Evolutionary conservation across 805 yeast species (phyloP), one percentile per base, ranked within the genome.

Genomic region (Cyberlindnera galapagoensis): DNA sequence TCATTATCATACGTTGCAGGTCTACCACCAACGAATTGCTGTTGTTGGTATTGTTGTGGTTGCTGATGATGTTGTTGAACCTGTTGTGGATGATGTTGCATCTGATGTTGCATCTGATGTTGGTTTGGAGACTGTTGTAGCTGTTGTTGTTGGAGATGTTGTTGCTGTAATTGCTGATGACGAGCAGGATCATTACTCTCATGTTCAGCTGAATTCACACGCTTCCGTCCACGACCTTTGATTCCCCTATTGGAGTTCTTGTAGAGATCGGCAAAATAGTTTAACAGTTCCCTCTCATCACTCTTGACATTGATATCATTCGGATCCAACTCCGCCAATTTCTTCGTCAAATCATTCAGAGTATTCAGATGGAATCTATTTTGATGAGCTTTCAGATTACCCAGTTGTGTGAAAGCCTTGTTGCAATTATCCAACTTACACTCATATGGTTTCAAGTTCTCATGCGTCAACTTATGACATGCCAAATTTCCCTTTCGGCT

Each of bases 351-450:
- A 20, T 63, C 63, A 43, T 75, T 75, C 42, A 90, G 64, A 0
- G 94, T 78, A 11, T 72, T 73, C 42, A 76, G 58, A 56, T 87
- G 97, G 52, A 87, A 86, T 46, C 88, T 68, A 58, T 88, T 90
- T 53, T 88, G 97, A 57, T 90, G 97, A 2, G 94, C 83, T 58
- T 90, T 88, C 65, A 88, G 69, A 51, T 88, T 88, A 4, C 97
- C 97, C 47, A 88, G 65, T 61, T 88, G 97, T 1, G 96, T 83
- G 50, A 88, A 88, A 5, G 80, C 69, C 60, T 86, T 87, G 44
- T 73, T 76, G 60, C 97, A 88, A 37, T 70, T 67, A 55, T 86
- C 95, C 38, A 88, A 66, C 47, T 73, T 74, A 60, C 97, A 88
- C 35, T 72, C 71, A 51, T 67, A 84, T 6, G 95, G 96, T 49